A percentile compares a stretch with the other conserved stretches of the same genome.
Evolutionary conservation across 2,329 filamentous ascomycete species (phyloP).

Genomic region (Coniochaeta sp.): DNA sequence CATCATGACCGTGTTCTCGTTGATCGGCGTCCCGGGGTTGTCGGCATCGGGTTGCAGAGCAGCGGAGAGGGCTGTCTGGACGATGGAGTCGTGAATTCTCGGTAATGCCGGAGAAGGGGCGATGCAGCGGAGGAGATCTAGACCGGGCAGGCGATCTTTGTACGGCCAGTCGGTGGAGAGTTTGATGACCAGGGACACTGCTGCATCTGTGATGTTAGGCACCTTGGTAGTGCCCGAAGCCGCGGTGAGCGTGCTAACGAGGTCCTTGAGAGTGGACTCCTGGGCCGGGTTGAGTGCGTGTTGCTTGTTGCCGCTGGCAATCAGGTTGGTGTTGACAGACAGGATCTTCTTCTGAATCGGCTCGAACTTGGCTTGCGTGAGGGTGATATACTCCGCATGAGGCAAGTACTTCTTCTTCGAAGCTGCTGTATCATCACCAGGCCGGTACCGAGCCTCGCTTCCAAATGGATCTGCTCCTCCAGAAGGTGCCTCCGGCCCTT

Average conservation of each 20-base stretch:
- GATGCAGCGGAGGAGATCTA: slow-evolving; percentile 83
- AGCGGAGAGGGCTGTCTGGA: slow-evolving; percentile 43
- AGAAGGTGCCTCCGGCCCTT: slow-evolving; percentile 37
- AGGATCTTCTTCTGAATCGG: slow-evolving; percentile 25
- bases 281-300: slow-evolving; percentile 68
- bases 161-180: slow-evolving; percentile 76
- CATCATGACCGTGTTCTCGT: slow-evolving; percentile 83
- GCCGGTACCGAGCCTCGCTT: slow-evolving; percentile 70
- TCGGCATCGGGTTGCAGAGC: slow-evolving; percentile 31
- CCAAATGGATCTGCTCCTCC: slow-evolving; percentile 62
- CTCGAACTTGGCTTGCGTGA: slow-evolving; percentile 65
- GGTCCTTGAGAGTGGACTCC: slow-evolving; percentile 45
- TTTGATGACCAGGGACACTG: slow-evolving; percentile 60
- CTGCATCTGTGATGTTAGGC: slow-evolving; percentile 31
- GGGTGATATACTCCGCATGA: slow-evolving; percentile 71
- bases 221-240: slow-evolving; percentile 27
- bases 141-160: slow-evolving; percentile 69
- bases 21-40: slow-evolving; percentile 31
- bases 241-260: slow-evolving; percentile 59
- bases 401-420: slow-evolving; percentile 58
- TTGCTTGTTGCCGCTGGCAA: slow-evolving; percentile 65
- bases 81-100: slow-evolving; percentile 49
- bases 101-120: slow-evolving; percentile 64
- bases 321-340: slow-evolving; percentile 66
- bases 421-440: slow-evolving; percentile 49